Evolutionary conservation across 495 filamentous ascomycete species (phyloP).

Genomic region (Penicillium tannophilum): DNA sequence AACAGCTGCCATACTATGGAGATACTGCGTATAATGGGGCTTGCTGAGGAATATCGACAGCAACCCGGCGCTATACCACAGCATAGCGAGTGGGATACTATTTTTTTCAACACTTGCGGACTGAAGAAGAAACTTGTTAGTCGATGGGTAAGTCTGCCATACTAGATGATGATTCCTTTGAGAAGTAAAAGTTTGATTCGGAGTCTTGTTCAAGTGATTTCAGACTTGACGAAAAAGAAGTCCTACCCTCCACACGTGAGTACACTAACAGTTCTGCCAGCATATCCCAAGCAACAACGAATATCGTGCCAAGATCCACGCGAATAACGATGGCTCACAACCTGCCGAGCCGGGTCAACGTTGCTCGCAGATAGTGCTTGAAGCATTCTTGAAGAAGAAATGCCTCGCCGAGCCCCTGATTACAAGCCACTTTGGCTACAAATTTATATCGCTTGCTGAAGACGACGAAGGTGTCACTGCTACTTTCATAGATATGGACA

Average conservation of each 20-base stretch:
- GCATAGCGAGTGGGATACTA: constrained; percentile 4
- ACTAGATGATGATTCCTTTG: neutral
- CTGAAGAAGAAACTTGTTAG: constrained; percentile 6
- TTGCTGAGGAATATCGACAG: constrained; percentile 17
- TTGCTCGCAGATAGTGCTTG: constrained; percentile 25
- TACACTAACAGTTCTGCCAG: neutral
- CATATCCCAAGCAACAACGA: constrained; percentile 2
- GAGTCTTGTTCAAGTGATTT: neutral
- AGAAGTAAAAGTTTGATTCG: neutral
- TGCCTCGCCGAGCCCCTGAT: neutral
- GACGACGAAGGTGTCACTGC: neutral
- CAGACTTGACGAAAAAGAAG: neutral
- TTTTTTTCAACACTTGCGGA: constrained; percentile 1
- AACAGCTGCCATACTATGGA: constrained; percentile 22
- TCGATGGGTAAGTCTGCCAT: constrained; percentile 12
- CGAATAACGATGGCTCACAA: constrained; percentile 13
- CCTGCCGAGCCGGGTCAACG: constrained; percentile 15
- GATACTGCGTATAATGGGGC: constrained; percentile 13
- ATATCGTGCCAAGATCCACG: constrained; percentile 1
- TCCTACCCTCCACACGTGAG: neutral
- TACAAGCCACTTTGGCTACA: neutral
- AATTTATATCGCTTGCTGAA: neutral
- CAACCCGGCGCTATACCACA: constrained; percentile 12
- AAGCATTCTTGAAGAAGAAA: constrained; percentile 6
- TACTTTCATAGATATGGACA: neutral